Evolutionary conservation across 257 asterid genomes (phyloP).

Genomic region (Solanum pennellii): DNA sequence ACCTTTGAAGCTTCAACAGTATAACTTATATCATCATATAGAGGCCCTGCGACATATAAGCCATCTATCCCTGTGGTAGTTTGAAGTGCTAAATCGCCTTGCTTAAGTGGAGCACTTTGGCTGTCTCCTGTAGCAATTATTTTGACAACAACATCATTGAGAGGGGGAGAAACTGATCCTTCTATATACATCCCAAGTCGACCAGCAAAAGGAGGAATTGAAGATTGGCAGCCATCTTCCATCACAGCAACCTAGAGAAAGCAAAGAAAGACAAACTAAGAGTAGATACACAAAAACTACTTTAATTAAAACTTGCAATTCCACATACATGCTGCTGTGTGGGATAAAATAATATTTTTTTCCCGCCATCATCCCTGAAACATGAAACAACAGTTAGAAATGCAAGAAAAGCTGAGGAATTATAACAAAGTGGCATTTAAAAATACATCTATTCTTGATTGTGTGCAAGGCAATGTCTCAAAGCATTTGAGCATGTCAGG

Average conservation of each 20-base stretch:
- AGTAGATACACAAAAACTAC: not conserved
- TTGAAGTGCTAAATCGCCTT: conserved; percentile 63
- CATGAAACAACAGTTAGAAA: conserved; percentile 11
- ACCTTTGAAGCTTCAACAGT: conserved; percentile 81
- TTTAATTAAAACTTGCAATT: conserved; percentile 3
- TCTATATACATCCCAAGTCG: conserved; percentile 73
- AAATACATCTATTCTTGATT: not conserved
- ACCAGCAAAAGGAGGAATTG: conserved; percentile 67
- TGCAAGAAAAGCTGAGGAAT: not conserved
- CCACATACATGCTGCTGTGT: conserved; percentile 60
- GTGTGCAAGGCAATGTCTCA: not conserved
- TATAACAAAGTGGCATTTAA: not conserved
- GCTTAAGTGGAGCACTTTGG: conserved; percentile 47
- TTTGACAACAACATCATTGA: conserved; percentile 58
- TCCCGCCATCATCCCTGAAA: conserved; percentile 53
- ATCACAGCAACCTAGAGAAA: conserved; percentile 52
- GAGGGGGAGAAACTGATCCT: conserved; percentile 94
- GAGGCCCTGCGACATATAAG: conserved; percentile 74
- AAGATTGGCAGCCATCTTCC: conserved; percentile 74
- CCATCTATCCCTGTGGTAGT: conserved; percentile 68
- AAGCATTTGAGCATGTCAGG: not conserved
- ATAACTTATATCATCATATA: conserved; percentile 83
- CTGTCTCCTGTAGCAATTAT: conserved; percentile 64
- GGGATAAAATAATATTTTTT: conserved; percentile 72
- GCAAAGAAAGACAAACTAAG: conserved; percentile 5